Conservation (phyloP, 2,329 filamentous ascomycete species). For the Pestalotiopsis sp. region DNA sequence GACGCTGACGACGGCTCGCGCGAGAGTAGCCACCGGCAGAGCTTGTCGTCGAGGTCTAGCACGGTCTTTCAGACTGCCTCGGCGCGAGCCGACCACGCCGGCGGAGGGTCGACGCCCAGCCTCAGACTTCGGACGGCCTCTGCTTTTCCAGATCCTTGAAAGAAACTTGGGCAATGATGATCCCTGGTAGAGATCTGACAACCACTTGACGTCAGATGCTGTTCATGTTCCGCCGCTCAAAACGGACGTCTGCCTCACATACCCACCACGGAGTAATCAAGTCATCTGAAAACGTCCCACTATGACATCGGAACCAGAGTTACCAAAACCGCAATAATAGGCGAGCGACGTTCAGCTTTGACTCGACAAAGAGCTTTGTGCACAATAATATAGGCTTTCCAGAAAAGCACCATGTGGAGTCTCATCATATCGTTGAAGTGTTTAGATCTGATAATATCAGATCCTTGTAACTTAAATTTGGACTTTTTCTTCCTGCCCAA, state of each 20-base stretch:
- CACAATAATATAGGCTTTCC: too few relatives aligned
- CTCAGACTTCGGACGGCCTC: neutral
- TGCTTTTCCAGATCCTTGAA: neutral
- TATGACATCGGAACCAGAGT: too few relatives aligned
- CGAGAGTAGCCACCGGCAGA: neutral
- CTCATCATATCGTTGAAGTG: neutral
- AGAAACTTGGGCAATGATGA: neutral
- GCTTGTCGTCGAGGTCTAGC: neutral
- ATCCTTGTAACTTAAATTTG: neutral
- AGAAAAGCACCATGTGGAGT: neutral
- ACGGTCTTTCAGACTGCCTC: conserved; percentile 1
- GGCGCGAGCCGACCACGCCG: neutral
- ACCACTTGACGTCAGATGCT: neutral
- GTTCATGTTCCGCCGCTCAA: too few relatives aligned
- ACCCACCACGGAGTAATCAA: too few relatives aligned
- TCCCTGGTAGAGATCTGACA: neutral
- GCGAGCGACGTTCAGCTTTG: too few relatives aligned
- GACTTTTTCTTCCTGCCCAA: neutral
- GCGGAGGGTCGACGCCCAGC: neutral
- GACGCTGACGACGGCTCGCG: too few relatives aligned
- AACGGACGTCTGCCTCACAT: too few relatives aligned
- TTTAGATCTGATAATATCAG: neutral
- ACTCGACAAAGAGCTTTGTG: too few relatives aligned
- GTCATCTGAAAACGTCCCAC: too few relatives aligned
- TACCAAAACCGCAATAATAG: too few relatives aligned